Percentiles rank a stretch among this genome's conserved stretches.
These are phyloP conservation scores for Aspergillus piperis DNA, from an alignment of 2,329 filamentous ascomycete genomes.

Conservation along the genomic window DNA sequence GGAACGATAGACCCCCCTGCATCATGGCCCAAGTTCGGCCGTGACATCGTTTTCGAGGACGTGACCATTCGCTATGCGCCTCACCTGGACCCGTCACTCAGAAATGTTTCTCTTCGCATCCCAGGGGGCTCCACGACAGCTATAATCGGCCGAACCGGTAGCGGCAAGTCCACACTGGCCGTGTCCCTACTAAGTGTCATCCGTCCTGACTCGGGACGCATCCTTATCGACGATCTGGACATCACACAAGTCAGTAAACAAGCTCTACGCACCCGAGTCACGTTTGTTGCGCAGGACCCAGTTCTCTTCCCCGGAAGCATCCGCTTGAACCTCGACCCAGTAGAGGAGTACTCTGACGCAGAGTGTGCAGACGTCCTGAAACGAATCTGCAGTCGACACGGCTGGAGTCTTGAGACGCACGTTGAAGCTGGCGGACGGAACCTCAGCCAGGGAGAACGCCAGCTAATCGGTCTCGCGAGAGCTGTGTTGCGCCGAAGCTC, in stretches of 20 bases:
- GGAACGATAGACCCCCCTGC: constrained; percentile 70
- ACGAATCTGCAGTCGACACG: constrained; percentile 57
- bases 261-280: constrained; percentile 61
- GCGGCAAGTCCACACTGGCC: constrained; percentile 78
- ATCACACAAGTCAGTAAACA: constrained; percentile 61
- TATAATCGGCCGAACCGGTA: constrained; percentile 76
- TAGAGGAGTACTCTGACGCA: constrained; percentile 57
- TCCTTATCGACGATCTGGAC: constrained; percentile 63
- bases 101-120: constrained; percentile 69
- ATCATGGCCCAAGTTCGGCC: constrained; percentile 71
- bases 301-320: constrained; percentile 65
- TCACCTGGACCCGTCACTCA: constrained; percentile 71
- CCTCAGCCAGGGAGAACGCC: constrained; percentile 65
- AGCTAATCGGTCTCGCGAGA: constrained; percentile 65
- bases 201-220: constrained; percentile 55
- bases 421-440: constrained; percentile 64
- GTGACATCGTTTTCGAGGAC: constrained; percentile 73
- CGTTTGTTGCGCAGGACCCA: constrained; percentile 68
- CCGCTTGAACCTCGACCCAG: constrained; percentile 64
- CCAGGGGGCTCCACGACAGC: constrained; percentile 77
- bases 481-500: constrained; percentile 62
- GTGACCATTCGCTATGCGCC: constrained; percentile 80
- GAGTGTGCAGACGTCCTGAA: constrained; percentile 57
- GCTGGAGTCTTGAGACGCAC: constrained; percentile 58
- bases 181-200: constrained; percentile 61